Conservation (phyloP, 345 rosid genomes). For the Punica granatum region DNA sequence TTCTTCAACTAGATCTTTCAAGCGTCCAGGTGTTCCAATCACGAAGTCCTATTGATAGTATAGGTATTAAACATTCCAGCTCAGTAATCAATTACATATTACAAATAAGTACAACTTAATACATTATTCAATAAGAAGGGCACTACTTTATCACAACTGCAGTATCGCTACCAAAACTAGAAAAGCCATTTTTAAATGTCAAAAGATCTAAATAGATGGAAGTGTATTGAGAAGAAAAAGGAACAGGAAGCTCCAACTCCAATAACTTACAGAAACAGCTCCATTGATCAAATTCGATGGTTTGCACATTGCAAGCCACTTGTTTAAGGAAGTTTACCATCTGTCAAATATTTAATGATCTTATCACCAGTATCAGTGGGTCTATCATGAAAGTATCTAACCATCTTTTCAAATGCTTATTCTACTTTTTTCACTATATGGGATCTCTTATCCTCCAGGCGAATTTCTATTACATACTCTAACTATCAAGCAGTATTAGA, state of each 20-base stretch:
- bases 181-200: background rate
- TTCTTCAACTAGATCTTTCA: slow-evolving; percentile 84
- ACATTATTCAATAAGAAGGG: background rate
- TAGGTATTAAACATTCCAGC: background rate
- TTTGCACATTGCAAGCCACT: background rate
- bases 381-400: background rate
- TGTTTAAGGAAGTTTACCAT: background rate
- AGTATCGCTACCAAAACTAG: background rate
- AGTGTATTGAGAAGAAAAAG: background rate
- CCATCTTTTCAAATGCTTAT: background rate
- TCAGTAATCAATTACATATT: background rate
- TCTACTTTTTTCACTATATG: background rate
- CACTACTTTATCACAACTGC: background rate
- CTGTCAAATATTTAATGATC: background rate
- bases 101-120: background rate
- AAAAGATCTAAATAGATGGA: background rate
- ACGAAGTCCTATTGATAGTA: slow-evolving; percentile 53
- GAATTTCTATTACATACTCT: background rate
- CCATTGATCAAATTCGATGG: background rate
- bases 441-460: background rate
- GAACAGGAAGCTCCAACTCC: background rate
- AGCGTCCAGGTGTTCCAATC: slow-evolving; percentile 95
- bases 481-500: background rate
- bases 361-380: background rate
- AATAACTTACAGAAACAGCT: background rate